Percentiles rank a stretch among this genome's conserved stretches.
Conservation (phyloP, 1,284 basidiomycete species). For the Puccinia polysora region DNA sequence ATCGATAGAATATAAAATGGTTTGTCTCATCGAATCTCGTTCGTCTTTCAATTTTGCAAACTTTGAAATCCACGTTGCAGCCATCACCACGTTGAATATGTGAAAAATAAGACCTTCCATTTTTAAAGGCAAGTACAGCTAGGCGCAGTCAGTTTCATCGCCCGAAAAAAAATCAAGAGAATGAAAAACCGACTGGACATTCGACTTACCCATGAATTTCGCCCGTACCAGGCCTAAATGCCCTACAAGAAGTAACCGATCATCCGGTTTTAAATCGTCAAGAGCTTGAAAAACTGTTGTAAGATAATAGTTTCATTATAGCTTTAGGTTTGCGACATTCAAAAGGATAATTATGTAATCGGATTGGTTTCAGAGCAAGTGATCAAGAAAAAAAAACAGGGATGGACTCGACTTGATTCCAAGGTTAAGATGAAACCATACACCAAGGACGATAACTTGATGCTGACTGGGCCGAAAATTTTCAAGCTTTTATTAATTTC, state of each 20-base stretch:
- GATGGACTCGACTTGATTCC: conserved; percentile 19
- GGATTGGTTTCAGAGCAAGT: not conserved
- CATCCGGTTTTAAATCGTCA: not conserved
- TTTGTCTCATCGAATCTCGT: not conserved
- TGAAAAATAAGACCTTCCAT: not conserved
- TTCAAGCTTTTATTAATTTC: not conserved
- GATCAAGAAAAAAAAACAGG: not conserved
- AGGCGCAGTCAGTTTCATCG: not conserved
- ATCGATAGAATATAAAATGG: not conserved
- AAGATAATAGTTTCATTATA: not conserved
- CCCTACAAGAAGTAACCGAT: not conserved
- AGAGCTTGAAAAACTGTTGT: conserved; percentile 8
- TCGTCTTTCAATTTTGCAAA: not conserved
- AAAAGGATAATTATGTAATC: not conserved
- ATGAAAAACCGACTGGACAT: not conserved
- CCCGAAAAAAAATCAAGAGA: not conserved
- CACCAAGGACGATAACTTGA: not conserved
- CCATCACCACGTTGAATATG: conserved; percentile 12
- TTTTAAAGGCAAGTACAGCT: not conserved
- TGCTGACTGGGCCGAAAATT: not conserved
- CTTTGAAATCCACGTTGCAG: not conserved
- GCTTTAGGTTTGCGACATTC: no score
- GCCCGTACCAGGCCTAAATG: not conserved
- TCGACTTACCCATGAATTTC: conserved; percentile 10
- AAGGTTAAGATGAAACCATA: conserved; percentile 12